Base-by-base conservation (phyloP, 176 grass and related monocot genomes). In the Cocos nucifera region DNA sequence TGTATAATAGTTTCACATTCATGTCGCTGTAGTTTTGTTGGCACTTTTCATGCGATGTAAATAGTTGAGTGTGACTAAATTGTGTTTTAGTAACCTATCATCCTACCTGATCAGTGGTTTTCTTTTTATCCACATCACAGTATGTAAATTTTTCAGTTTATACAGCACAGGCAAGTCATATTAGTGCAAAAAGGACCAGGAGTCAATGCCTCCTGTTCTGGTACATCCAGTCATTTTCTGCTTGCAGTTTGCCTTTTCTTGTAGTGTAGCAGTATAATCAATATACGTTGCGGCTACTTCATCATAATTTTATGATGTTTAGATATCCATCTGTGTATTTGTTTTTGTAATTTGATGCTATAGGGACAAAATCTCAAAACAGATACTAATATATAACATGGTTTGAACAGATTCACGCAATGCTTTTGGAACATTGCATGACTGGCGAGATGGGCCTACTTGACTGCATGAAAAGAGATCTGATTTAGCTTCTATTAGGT, bases 351-450 rank as follows among this genome's bases (percentile, higher is more conserved):
- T 30, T 54, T 59, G 59, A n/a, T 64, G 53, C 9, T 77, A 20
- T 49, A 96, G 86, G 80, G 23, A 71, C 53, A 28, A 89, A 86
- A 73, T 85, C 74, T 64, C 91, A 96, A 80, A 96, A 87, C 90
- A 87, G 48, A 35, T 54, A 28, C 86, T 86, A 75, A 68, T 75
- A 52, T 82, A 82, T 75, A 80, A 87, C 80, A 84, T 96, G 75
- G 80, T 96, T 15, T 90, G 91, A 82, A 96, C 78, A 71, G 91
- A 96, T 82, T 85, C 86, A 53, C 77, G 65, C 5, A 30, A 87
- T 73, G 83, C 86, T 57, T 87, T 79, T 79, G 91, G 86, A 58
- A 96, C 86, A 65, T 74, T 96, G 61, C 91, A 21, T 90, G 4
- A 96, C 69, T 87, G 83, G 83, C 75, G 60, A 60, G 69, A 75